Evolutionary conservation across 306 rosid genomes (phyloP), one percentile per base, ranked within the genome.

Genomic region (Notholithocarpus densiflorus): DNA sequence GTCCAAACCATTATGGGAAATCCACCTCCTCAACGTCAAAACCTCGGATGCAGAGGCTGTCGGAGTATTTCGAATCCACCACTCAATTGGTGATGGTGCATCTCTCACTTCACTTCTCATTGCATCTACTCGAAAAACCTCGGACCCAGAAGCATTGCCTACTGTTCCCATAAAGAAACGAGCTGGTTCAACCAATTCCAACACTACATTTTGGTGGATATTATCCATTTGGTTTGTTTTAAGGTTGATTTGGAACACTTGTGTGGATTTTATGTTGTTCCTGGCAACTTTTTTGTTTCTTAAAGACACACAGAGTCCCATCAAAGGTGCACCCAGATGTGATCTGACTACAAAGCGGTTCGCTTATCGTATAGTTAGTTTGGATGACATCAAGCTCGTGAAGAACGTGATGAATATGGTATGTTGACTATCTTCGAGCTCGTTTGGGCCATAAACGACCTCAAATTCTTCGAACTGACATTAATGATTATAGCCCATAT

Each of bases 61-160:
- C 9, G 90, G 19, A 3, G 34, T 90, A 6, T 76, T 88, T 2
- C 75, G 91, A 5, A 73, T 92, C 61, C 94, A 90, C 80, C 97
- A 92, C 81, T 90, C 92, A 1, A 13, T 92, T 8, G 94, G 94
- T 0, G 94, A 92, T 76, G 97, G 97, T 19, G 89, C 86, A 0
- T 92, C 97, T 59, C 94, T 92, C 74, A 68, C 86, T 69, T 92
- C 94, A 34, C 87, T 92, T 18, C 88, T 92, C 40, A 80, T 92
- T 19, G 88, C 97, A 2, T 72, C 84, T 10, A 90, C 91, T 21
- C 87, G 91, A 19, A 86, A 87, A 72, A 48, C 85, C 55, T 79
- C 92, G 4, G 86, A 92, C 53, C 89, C 89, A 4, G 48, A 82
- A 0, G 80, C 87, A 0, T 70, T 89, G 18, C 97, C 97, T 2